Evolutionary conservation across 2,329 filamentous ascomycete species (phyloP).

Genomic region (Epichloe sp.): DNA sequence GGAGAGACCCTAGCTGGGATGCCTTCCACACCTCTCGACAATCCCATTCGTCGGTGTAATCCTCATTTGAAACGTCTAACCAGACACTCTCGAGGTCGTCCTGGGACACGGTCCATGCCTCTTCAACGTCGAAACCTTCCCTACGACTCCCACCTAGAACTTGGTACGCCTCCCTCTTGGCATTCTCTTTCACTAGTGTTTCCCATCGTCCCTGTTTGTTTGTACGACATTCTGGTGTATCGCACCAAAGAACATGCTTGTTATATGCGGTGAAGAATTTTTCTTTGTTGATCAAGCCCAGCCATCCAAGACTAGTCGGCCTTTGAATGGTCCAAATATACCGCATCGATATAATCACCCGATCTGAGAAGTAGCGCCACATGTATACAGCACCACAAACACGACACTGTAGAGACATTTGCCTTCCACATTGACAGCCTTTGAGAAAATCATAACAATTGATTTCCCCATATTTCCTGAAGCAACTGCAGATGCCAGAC

Average conservation of each 20-base stretch:
- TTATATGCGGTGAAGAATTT: background rate
- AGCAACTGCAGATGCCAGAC: background rate
- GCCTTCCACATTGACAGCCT: background rate
- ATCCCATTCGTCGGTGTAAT: background rate
- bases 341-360: background rate
- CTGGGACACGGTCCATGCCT: background rate
- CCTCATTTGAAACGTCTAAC: background rate
- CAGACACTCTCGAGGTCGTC: background rate
- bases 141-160: background rate
- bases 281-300: background rate
- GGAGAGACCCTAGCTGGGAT: background rate
- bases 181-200: background rate
- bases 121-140: background rate
- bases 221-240: background rate
- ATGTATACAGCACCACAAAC: slow-evolving; percentile 1
- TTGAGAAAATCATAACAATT: background rate
- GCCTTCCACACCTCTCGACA: background rate
- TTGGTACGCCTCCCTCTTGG: background rate
- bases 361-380: background rate
- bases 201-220: background rate
- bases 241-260: slow-evolving; percentile 1
- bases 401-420: background rate
- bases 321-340: background rate
- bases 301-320: slow-evolving; percentile 1
- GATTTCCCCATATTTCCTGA: background rate